Base-by-base conservation (phyloP, 225 moss, liverwort and hornwort genomes). In the Sphagnum contortum region DNA sequence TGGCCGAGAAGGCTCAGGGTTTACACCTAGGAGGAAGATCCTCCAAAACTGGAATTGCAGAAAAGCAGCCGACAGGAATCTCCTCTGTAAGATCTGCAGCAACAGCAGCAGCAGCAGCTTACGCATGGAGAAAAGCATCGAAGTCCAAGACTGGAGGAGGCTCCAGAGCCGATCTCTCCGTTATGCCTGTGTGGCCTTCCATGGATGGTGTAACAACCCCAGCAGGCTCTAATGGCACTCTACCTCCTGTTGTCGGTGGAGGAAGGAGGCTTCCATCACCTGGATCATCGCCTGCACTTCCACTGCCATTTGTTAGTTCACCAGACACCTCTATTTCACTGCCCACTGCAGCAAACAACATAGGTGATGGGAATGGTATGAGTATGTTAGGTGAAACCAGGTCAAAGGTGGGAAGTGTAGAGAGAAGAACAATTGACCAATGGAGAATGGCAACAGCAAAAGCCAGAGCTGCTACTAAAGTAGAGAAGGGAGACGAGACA, bases 311-410 rank as follows among this genome's bases (percentile, higher is more conserved):
- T 29, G 29, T 29, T 29, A 29, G 29, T 29, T 29, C 29, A 29
- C 29, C 29, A 29, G 29, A 29, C 29, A 29, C 29, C 29, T 1
- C 29, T 29, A 29, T 29, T 29, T 29, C 29, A 29, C 29, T 29
- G 29, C 29, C 29, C 29, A 29, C 29, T 29, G 29, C 29, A 29
- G 29, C 29, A 29, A 29, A 29, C 29, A 29, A 1, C 29, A 29
- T 29, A 29, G 29, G 1, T 29, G 29, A 29, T 29, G 29, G 29
- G 29, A 29, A 29, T 29, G 29, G 29, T 79, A 72, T 78, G 66
- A 98, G 89, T 74, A 89, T 93, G n/a, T 68, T 98, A 62, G 84
- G 81, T 47, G 84, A 92, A 60, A 89, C 93, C 4, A 93, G 93
- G 76, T 92, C 89, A 3, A 98, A 90, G 65, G 76, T 93, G 54